A percentile compares a stretch with the other conserved stretches of the same genome.
Evolutionary conservation across 495 filamentous ascomycete species (phyloP).

Genomic region (Trichoderma orchidacearum): DNA sequence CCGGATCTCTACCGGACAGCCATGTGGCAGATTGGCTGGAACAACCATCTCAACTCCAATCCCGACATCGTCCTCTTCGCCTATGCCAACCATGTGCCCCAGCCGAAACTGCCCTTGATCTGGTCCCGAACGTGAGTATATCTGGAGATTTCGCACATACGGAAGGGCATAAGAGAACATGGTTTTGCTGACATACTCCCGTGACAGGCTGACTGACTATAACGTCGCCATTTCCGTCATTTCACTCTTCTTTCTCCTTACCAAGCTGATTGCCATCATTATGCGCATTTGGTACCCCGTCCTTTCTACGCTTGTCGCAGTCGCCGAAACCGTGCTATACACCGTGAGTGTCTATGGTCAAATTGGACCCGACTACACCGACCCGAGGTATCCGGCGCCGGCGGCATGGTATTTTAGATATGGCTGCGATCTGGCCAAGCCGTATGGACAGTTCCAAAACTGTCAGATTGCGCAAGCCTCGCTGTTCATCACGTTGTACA

Average conservation of each 20-base stretch:
- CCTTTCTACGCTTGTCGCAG: constrained; percentile 44
- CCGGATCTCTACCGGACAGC: constrained; percentile 67
- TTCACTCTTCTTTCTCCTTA: constrained; percentile 51
- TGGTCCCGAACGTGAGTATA: constrained; percentile 69
- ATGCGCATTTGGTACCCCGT: constrained; percentile 63
- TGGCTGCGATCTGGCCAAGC: constrained; percentile 51
- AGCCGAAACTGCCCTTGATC: constrained; percentile 53
- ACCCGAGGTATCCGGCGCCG: constrained; percentile 51
- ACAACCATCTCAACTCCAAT: constrained; percentile 73
- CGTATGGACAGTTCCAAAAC: constrained; percentile 41
- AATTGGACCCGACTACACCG: constrained; percentile 65
- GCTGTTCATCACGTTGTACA: constrained; percentile 55
- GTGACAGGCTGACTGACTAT: constrained; percentile 55
- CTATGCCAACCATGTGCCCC: constrained; percentile 57
- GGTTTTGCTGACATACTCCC: constrained; percentile 3
- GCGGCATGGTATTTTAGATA: constrained; percentile 78
- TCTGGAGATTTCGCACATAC: background rate
- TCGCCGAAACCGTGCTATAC: constrained; percentile 47
- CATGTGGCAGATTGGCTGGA: constrained; percentile 68
- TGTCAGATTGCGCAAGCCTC: constrained; percentile 65
- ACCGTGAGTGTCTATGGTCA: constrained; percentile 56
- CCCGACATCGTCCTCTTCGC: constrained; percentile 61
- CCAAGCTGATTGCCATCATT: constrained; percentile 52
- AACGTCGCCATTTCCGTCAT: constrained; percentile 75
- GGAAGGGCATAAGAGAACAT: background rate